A percentile compares a stretch with the other conserved stretches of the same genome.
Conservation (phyloP, 352 stramenopile genomes). For the Thraustotheca clavata region DNA sequence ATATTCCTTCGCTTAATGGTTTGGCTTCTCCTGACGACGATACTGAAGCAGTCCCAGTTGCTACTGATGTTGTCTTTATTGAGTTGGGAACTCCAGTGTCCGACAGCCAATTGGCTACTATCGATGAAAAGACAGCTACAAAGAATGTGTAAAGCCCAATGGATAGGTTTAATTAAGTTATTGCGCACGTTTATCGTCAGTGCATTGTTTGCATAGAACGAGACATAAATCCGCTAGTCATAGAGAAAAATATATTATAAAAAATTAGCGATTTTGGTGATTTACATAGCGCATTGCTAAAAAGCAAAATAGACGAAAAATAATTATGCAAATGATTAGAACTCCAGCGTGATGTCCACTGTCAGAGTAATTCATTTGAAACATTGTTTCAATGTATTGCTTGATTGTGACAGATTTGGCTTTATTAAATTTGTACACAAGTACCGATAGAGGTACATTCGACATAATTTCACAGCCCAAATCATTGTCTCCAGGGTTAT, state of each 20-base stretch:
- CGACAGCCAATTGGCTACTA: too few species aligned
- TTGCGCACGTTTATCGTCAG: too few species aligned
- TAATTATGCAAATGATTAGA: conserved; percentile 24
- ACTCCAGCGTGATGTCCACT: background rate
- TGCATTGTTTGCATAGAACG: too few species aligned
- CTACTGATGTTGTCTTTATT: background rate
- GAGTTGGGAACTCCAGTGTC: background rate
- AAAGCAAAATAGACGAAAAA: conserved; percentile 37
- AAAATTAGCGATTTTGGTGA: conserved; percentile 39
- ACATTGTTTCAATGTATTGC: conserved; percentile 8
- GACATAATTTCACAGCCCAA: conserved; percentile 47
- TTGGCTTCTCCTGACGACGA: background rate
- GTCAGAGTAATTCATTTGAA: background rate
- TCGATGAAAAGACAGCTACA: too few species aligned
- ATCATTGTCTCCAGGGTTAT: conserved; percentile 11
- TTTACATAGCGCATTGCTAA: conserved; percentile 50
- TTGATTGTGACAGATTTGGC: background rate
- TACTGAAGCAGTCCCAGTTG: background rate
- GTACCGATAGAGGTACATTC: conserved; percentile 31
- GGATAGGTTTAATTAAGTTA: too few species aligned
- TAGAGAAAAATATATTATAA: too few species aligned
- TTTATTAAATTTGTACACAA: conserved; percentile 19
- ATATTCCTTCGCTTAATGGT: background rate
- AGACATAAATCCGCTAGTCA: too few species aligned
- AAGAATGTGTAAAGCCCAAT: too few species aligned